These are phyloP conservation scores for Backusella tarrabulga DNA, from an alignment of 192 early-diverging fungal genomes.

Conservation along the genomic window DNA sequence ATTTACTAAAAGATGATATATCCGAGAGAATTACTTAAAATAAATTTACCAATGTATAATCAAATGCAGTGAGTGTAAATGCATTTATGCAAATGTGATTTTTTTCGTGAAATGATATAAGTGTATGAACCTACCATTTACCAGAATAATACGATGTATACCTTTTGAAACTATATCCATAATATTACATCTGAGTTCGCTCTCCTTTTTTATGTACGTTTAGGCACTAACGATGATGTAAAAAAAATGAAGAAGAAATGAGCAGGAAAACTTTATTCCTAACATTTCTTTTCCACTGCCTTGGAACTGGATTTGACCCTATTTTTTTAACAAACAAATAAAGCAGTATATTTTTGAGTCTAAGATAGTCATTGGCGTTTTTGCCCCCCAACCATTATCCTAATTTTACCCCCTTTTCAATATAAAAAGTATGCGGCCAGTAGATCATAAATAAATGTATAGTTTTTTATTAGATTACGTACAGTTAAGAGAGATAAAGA, in stretches of 20 bases:
- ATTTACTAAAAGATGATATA: constrained; percentile 3
- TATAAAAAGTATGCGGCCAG: background rate
- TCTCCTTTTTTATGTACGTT: background rate
- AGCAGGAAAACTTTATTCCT: background rate
- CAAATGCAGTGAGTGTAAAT: background rate
- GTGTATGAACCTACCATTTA: background rate
- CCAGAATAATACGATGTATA: background rate
- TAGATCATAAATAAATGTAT: background rate
- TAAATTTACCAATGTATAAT: background rate
- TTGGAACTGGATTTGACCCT: background rate
- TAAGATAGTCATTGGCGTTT: background rate
- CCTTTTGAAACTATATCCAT: background rate
- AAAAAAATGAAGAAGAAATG: background rate
- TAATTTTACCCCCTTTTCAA: background rate
- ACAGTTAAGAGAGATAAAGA: background rate
- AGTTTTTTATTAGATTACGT: background rate
- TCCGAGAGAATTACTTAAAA: background rate
- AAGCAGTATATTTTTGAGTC: background rate
- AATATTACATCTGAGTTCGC: background rate
- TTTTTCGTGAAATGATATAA: background rate
- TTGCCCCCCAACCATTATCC: background rate
- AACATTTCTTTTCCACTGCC: background rate
- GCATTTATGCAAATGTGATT: background rate
- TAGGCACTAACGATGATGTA: background rate
- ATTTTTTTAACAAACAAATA: background rate